Base-by-base conservation (phyloP, 106 monocot species). In the Dendrobium chrysotoxum region DNA sequence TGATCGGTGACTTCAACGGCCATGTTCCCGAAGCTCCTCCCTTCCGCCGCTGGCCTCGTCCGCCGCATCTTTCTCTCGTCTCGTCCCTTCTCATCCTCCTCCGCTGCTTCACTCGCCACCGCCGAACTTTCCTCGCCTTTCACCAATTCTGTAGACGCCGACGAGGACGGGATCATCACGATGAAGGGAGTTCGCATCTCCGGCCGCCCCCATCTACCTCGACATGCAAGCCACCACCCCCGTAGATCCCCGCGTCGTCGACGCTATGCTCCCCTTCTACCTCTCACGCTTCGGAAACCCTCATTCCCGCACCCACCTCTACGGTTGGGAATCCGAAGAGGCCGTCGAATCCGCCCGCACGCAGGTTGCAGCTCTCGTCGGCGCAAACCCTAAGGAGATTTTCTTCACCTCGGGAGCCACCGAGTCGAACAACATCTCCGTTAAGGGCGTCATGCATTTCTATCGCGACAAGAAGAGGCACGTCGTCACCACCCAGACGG, bases 341-440 rank as follows among this genome's bases (percentile, higher is more conserved):
- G 98, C 98, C 45, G 98, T 95, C 71, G 98, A 99, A 76, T 23
- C 66, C 25, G 98, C 95, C 68, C 92, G 98, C 25, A 76, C 93
- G 79, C 90, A 88, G 54, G 83, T 99, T 23, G 98, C 95, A 25
- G 65, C 88, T 65, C 80, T 99, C 57, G 75, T 99, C 77, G 54
- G 61, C 74, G 98, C 95, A 45, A 82, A 89, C 80, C 98, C 98
- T 7, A 95, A 95, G 72, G 98, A 99, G 79, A 76, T 99, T 78
- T 91, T 99, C 84, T 99, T 99, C 84, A 99, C 98, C 81, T 99
- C 98, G 39, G 98, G 98, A 78, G 98, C 98, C 66, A 99, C 98
- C 76, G 98, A 99, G 79, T 99, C 92, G 72, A 99, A 99, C 85
- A 99, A 99, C 82, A 93, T 95, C 82, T 95, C 98, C 67, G 87